Evolutionary conservation across 2,329 filamentous ascomycete species (phyloP).

Genomic region (Phialophora macrospora): DNA sequence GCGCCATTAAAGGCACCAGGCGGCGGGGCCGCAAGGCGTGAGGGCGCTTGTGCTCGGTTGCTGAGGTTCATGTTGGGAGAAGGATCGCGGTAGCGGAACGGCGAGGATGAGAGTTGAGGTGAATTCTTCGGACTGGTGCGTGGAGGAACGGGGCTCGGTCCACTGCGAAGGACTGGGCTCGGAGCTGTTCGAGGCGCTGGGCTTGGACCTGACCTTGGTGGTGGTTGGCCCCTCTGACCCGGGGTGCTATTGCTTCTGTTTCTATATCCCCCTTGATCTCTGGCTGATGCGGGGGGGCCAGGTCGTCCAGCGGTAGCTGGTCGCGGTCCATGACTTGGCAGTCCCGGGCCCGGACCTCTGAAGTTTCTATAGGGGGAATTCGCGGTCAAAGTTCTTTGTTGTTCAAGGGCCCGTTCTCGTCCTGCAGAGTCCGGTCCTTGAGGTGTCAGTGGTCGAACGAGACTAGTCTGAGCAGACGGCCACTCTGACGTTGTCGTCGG

Average conservation of each 20-base stretch:
- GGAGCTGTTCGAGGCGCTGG: constrained; percentile 23
- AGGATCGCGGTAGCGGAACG: constrained; percentile 34
- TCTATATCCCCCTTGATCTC: constrained; percentile 19
- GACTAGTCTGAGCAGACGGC: constrained; percentile 33
- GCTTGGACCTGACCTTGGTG: constrained; percentile 28
- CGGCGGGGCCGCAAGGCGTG: constrained; percentile 32
- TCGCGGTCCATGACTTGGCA: constrained; percentile 18
- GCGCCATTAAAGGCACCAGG: constrained; percentile 39
- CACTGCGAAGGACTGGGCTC: constrained; percentile 25
- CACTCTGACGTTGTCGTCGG: constrained; percentile 29
- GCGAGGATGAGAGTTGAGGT: constrained; percentile 14
- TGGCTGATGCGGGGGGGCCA: constrained; percentile 22
- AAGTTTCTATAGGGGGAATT: constrained; percentile 34
- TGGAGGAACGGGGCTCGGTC: constrained; percentile 19
- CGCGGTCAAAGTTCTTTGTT: constrained; percentile 14
- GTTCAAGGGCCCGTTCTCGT: constrained; percentile 11
- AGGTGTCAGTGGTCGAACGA: constrained; percentile 32
- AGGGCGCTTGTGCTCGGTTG: constrained; percentile 35
- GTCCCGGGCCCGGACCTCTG: constrained; percentile 18
- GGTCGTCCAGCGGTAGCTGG: constrained; percentile 25
- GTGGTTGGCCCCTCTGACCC: constrained; percentile 24
- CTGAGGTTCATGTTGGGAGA: constrained; percentile 35
- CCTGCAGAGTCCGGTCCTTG: constrained; percentile 19
- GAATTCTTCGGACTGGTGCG: constrained; percentile 6
- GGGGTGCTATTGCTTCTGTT: constrained; percentile 28